Evolutionary conservation across 352 stramenopile genomes (phyloP).

Genomic region (Blastocystis sp.): DNA sequence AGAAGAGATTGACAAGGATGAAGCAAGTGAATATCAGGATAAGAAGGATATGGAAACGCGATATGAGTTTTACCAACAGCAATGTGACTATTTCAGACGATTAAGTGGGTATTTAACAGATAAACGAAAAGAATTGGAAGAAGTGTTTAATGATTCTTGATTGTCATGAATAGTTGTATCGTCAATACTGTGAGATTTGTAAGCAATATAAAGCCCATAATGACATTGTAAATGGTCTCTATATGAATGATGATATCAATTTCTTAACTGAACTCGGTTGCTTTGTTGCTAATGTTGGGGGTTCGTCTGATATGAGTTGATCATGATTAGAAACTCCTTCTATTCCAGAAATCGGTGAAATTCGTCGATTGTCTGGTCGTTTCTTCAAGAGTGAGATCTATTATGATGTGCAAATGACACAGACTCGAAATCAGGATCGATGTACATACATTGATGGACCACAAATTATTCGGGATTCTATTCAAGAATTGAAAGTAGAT

Average conservation of each 20-base stretch:
- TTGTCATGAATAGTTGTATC: background rate
- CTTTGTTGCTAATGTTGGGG: background rate
- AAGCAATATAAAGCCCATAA: slow-evolving; percentile 16
- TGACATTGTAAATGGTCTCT: background rate
- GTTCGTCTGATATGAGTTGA: background rate
- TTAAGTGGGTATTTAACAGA: slow-evolving; percentile 42
- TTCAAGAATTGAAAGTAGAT: background rate
- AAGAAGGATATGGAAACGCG: background rate
- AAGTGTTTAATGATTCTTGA: background rate
- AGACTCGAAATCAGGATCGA: slow-evolving; percentile 14
- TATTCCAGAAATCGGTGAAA: background rate
- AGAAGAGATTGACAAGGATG: background rate
- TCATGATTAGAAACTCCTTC: background rate
- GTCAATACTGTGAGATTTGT: background rate
- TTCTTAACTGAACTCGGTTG: background rate
- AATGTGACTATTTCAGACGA: slow-evolving; percentile 31
- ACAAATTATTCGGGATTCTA: background rate
- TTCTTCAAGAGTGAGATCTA: background rate
- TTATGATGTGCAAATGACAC: slow-evolving; percentile 1
- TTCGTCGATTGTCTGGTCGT: background rate
- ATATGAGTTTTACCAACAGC: slow-evolving; percentile 37
- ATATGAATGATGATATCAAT: background rate
- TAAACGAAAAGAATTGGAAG: background rate
- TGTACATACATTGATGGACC: slow-evolving; percentile 35
- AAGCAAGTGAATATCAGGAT: background rate